These are phyloP conservation scores for Castanea mollissima DNA, from an alignment of 306 rosid species.

Conservation along the genomic window DNA sequence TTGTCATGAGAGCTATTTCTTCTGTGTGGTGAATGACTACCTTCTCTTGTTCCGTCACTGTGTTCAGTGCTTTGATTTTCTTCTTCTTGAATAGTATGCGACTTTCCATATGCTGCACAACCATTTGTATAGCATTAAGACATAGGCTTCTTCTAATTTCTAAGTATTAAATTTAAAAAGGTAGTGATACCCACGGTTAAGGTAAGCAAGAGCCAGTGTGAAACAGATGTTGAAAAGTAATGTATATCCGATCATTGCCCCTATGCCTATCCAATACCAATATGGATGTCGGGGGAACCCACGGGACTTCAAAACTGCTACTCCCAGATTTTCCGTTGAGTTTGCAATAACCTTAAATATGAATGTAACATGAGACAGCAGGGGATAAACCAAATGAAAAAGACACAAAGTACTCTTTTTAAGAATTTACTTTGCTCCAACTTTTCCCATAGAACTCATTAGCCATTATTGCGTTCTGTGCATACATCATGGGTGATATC, in stretches of 20 bases:
- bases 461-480: conserved; percentile 56
- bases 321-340: conserved; percentile 38
- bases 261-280: conserved; percentile 77
- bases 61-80: conserved; percentile 24
- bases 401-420: not conserved
- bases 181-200: conserved; percentile 45
- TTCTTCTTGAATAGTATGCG: conserved; percentile 32
- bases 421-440: conserved; percentile 58
- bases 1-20: conserved; percentile 7
- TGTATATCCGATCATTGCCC: conserved; percentile 49
- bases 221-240: conserved; percentile 46
- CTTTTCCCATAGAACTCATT: conserved; percentile 69
- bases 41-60: conserved; percentile 3
- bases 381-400: not conserved
- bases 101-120: conserved; percentile 45
- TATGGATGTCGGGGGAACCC: conserved; percentile 51
- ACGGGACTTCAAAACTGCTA: conserved; percentile 44
- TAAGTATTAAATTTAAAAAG: not conserved
- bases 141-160: not conserved
- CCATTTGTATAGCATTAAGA: not conserved
- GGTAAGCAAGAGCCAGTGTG: conserved; percentile 50
- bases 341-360: conserved; percentile 38
- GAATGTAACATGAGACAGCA: not conserved
- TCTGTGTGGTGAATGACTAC: too few species aligned
- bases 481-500: conserved; percentile 74